These are phyloP conservation scores for Calonectria pteridis DNA, from an alignment of 2,329 filamentous ascomycete genomes.

Conservation along the genomic window DNA sequence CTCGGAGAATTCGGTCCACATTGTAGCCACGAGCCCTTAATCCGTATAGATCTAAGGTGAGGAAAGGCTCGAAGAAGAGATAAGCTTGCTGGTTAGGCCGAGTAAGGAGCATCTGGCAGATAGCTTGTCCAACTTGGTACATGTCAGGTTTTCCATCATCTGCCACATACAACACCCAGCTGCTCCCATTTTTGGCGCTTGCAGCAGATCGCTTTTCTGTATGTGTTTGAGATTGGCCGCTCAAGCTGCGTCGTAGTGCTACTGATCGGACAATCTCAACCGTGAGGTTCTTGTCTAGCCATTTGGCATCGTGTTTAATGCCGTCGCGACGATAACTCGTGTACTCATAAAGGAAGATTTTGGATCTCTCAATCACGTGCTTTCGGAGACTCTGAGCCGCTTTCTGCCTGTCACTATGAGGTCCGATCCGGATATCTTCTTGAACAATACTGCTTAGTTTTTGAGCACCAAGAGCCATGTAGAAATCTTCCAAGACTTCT, in stretches of 20 bases:
- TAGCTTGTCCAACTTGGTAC: constrained; percentile 91
- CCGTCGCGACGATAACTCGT: constrained; percentile 77
- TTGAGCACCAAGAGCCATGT: constrained; percentile 82
- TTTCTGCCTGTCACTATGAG: constrained; percentile 74
- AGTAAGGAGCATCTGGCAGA: constrained; percentile 84
- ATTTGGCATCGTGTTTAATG: constrained; percentile 89
- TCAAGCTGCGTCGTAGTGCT: constrained; percentile 80
- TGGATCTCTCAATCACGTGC: constrained; percentile 87
- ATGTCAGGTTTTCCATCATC: constrained; percentile 78
- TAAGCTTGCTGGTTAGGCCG: constrained; percentile 90
- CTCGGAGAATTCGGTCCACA: constrained; percentile 91
- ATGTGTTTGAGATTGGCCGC: constrained; percentile 76
- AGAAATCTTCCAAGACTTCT: constrained; percentile 87
- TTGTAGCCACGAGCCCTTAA: constrained; percentile 93
- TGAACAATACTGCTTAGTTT: constrained; percentile 83
- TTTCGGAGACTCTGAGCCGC: constrained; percentile 78
- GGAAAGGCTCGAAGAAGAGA: constrained; percentile 89
- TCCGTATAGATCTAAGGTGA: constrained; percentile 86
- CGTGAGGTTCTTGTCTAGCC: constrained; percentile 87
- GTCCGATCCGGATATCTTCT: constrained; percentile 80
- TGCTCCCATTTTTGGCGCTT: constrained; percentile 64
- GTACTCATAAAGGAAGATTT: constrained; percentile 88
- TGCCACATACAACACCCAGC: constrained; percentile 81
- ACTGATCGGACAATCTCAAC: constrained; percentile 86
- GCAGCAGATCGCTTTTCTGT: constrained; percentile 83